Conservation (phyloP, 2,329 filamentous ascomycete genomes). For the Aureobasidium sp. region DNA sequence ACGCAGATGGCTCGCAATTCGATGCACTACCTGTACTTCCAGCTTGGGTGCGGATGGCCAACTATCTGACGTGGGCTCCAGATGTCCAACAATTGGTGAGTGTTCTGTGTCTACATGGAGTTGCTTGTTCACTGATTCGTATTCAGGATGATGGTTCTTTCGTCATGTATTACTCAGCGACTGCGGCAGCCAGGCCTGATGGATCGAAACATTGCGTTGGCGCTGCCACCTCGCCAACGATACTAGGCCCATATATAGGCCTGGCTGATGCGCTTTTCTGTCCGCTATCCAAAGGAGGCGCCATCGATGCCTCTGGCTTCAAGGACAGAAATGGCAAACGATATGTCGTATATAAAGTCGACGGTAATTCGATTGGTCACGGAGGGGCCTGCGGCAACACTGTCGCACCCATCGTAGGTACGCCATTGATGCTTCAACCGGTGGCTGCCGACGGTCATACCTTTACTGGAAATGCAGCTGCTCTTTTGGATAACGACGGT, state of each 20-base stretch:
- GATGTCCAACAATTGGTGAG: constrained; percentile 44
- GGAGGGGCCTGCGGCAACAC: constrained; percentile 24
- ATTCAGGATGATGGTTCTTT: constrained; percentile 21
- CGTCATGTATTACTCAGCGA: constrained; percentile 27
- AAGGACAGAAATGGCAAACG: constrained; percentile 21
- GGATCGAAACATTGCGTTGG: constrained; percentile 25
- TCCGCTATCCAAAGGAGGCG: constrained; percentile 23
- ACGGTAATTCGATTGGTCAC: constrained; percentile 23
- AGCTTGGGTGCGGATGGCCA: constrained; percentile 44
- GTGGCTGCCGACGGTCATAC: constrained; percentile 27
- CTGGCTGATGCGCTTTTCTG: constrained; percentile 21
- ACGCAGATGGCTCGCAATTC: constrained; percentile 28
- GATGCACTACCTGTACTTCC: constrained; percentile 48
- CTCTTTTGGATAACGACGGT: constrained; percentile 25
- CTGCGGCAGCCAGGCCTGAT: constrained; percentile 17
- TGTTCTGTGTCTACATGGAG: not conserved
- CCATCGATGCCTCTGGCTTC: constrained; percentile 25
- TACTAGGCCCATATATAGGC: constrained; percentile 23
- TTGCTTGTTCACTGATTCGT: not conserved
- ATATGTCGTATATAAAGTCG: constrained; percentile 26
- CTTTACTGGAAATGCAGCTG: constrained; percentile 20
- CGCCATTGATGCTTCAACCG: constrained; percentile 26
- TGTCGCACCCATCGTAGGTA: constrained; percentile 24
- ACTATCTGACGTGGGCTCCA: constrained; percentile 52
- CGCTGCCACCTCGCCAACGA: constrained; percentile 20